These are phyloP conservation scores for Dictyostelium citrinum DNA, from an alignment of 78 protist species.

Conservation along the genomic window DNA sequence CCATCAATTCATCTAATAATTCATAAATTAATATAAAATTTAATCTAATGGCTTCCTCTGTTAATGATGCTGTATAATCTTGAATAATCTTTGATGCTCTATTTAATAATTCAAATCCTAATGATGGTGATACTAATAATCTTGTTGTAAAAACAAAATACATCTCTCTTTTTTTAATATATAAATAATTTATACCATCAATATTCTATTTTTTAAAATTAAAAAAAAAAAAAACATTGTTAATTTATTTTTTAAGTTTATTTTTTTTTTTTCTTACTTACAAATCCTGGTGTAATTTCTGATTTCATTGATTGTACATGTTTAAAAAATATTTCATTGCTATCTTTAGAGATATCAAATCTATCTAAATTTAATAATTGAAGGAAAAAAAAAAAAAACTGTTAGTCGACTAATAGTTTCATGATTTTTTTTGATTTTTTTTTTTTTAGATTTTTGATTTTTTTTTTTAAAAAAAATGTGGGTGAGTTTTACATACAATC, in stretches of 20 bases:
- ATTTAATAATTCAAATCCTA: constrained; percentile 83
- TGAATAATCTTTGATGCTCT: constrained; percentile 82
- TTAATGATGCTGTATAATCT: constrained; percentile 75
- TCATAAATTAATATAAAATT: constrained; percentile 95
- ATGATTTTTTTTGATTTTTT: not conserved
- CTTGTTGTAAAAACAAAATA: constrained; percentile 85
- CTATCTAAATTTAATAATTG: constrained; percentile 50
- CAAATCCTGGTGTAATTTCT: constrained; percentile 74
- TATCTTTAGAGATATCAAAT: constrained; percentile 42
- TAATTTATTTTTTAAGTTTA: not conserved
- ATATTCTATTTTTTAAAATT: constrained; percentile 26
- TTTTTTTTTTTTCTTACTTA: not conserved
- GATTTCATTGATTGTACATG: constrained; percentile 30
- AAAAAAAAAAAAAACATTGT: too few species aligned
- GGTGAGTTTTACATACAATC: constrained; percentile 73
- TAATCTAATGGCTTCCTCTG: constrained; percentile 87
- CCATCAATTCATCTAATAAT: constrained; percentile 92
- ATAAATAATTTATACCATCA: constrained; percentile 86
- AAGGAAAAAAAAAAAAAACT: not conserved
- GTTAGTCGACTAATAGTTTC: not conserved
- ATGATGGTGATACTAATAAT: constrained; percentile 86
- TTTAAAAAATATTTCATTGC: constrained; percentile 87
- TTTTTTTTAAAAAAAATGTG: not conserved
- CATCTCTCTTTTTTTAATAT: constrained; percentile 79
- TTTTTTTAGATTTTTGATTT: not conserved